Percentiles rank a stretch among this genome's conserved stretches.
These are phyloP conservation scores for Geosmithia flava DNA, from an alignment of 2,329 filamentous ascomycete species.

Conservation along the genomic window DNA sequence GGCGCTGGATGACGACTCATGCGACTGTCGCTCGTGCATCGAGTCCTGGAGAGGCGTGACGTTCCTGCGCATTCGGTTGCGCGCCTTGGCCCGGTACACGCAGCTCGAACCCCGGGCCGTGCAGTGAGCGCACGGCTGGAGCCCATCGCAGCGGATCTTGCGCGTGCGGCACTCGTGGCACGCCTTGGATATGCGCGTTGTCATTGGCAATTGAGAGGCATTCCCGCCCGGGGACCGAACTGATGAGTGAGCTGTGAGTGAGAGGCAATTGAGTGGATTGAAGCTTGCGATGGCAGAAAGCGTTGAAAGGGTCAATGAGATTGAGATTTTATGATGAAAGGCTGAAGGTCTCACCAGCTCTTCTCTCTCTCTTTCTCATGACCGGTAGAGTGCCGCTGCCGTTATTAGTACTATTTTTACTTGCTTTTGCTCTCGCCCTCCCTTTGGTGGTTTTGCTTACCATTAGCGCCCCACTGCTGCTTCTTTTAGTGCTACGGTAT, in stretches of 20 bases:
- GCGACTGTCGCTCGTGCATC: neutral
- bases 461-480: no score
- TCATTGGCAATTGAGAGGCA: neutral
- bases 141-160: conserved; percentile 19
- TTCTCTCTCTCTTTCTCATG: no score
- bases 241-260: neutral
- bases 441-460: no score
- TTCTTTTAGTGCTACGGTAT: no score
- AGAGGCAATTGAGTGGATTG: neutral
- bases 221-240: neutral
- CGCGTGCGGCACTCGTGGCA: conserved; percentile 18
- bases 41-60: conserved; percentile 7
- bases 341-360: neutral
- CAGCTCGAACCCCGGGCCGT: conserved; percentile 11
- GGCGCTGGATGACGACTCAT: neutral
- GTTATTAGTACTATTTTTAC: no score
- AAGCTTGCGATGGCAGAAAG: neutral
- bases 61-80: conserved; percentile 7
- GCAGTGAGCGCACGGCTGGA: conserved; percentile 15
- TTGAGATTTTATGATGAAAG: neutral
- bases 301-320: neutral
- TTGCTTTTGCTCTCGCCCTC: no score
- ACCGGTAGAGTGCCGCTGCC: no score
- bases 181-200: conserved; percentile 16
- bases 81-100: conserved; percentile 17